Base-by-base conservation (phyloP, 768 basidiomycete species). In the Mycena indigotica region DNA sequence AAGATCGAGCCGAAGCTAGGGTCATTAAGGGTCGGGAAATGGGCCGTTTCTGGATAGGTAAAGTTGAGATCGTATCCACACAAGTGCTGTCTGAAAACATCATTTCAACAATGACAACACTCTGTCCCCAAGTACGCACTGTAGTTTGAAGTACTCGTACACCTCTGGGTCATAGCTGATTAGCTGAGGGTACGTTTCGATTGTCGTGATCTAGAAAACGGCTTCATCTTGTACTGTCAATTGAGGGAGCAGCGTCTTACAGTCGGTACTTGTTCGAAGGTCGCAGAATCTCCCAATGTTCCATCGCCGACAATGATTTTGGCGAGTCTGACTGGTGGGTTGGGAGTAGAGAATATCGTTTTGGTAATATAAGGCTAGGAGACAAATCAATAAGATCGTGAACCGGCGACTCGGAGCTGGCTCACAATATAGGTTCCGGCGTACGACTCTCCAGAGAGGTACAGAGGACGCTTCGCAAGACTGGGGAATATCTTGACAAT, bases 231-330 rank as follows among this genome's bases (percentile, higher is more conserved):
- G 35, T 52, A 10, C 51, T 35, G 28, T 35, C 19, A 16, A 13
- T 52, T 32, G 26, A 49, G 5, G 19, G 32, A 55, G n/a, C 16
- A 23, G 21, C 19, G 28, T 63, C 79, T 62, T 66, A 88, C 85
- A n/a, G 84, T 81, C 30, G 89, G 82, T 0, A 84, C 59, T 23
- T 83, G 66, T 51, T 78, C 71, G 50, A 80, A 85, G 4, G 78
- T 77, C 40, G 76, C 75, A n/a, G 59, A 72, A 16, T 81, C 77
- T 2, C 80, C 76, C n/a, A 89, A 75, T 3, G 85, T 72, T 16
- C 84, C 86, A 69, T 91, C 85, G 13, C 89, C 89, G 45, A 91
- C 87, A 15, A 79, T 82, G 50, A 91, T 82, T 66, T 85, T 86
- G 0, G 80, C 74, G n/a, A 91, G 75, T 5, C 81, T 84, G 24